These are phyloP conservation scores for Colletotrichum liaoningense DNA, from an alignment of 2,329 filamentous ascomycete species.

Conservation along the genomic window DNA sequence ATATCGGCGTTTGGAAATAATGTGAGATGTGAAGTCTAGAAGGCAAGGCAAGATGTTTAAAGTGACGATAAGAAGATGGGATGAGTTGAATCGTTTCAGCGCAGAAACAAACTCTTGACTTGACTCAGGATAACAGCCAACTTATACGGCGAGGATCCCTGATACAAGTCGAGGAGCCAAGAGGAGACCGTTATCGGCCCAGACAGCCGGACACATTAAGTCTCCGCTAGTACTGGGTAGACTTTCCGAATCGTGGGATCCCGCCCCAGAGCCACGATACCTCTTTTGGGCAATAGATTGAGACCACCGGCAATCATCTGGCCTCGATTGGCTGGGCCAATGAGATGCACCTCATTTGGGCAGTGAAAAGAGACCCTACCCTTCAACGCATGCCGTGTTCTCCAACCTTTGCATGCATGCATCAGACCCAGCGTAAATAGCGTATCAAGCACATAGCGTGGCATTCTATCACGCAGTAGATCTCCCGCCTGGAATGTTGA, in stretches of 20 bases:
- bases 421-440: neutral
- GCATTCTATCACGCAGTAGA: neutral
- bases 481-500: neutral
- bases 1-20: neutral
- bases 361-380: neutral
- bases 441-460: neutral
- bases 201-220: neutral
- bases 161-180: slow-evolving; percentile 2
- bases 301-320: neutral
- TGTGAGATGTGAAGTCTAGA: neutral
- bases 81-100: neutral
- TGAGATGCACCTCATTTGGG: neutral
- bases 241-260: neutral
- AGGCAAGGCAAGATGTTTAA: neutral
- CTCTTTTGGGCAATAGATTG: slow-evolving; percentile 7
- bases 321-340: neutral
- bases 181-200: slow-evolving; percentile 26
- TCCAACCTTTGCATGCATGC: neutral
- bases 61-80: neutral
- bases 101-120: neutral
- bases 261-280: neutral
- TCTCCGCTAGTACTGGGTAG: neutral
- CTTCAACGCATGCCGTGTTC: no score
- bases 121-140: neutral
- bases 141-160: neutral